Evolutionary conservation across 108 stramenopile genomes (phyloP).

Genomic region (Skeletonema marinoi): DNA sequence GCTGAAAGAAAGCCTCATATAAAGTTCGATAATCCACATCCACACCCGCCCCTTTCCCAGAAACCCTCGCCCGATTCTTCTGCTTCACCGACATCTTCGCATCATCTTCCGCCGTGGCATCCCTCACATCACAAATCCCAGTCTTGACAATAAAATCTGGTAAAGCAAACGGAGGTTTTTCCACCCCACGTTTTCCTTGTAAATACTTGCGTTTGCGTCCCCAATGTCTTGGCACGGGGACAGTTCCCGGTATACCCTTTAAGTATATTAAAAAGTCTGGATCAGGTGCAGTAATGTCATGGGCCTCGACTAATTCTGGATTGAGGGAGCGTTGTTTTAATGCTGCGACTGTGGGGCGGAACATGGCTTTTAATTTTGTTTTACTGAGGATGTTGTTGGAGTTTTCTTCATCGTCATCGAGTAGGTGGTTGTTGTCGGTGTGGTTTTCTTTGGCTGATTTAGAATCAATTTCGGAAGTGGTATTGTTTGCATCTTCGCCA

Average conservation of each 20-base stretch:
- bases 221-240: conserved; percentile 98
- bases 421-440: conserved; percentile 19
- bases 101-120: conserved; percentile 83
- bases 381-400: conserved; percentile 58
- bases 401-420: conserved; percentile 44
- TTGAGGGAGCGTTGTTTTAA: conserved; percentile 89
- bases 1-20: conserved; percentile 98
- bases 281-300: conserved; percentile 95
- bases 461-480: background rate
- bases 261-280: conserved; percentile 92
- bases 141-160: conserved; percentile 98
- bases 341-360: conserved; percentile 93
- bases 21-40: conserved; percentile 98
- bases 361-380: conserved; percentile 87
- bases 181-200: conserved; percentile 95
- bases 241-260: conserved; percentile 89
- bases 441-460: background rate
- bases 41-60: conserved; percentile 88
- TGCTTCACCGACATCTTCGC: conserved; percentile 82
- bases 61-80: conserved; percentile 87
- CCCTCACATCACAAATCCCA: conserved; percentile 93
- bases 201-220: conserved; percentile 98
- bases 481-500: conserved; percentile 35
- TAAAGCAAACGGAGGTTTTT: conserved; percentile 93
- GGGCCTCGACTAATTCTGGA: conserved; percentile 96